These are phyloP conservation scores for Phytophthora crassamura DNA, from an alignment of 352 stramenopile genomes.

Conservation along the genomic window DNA sequence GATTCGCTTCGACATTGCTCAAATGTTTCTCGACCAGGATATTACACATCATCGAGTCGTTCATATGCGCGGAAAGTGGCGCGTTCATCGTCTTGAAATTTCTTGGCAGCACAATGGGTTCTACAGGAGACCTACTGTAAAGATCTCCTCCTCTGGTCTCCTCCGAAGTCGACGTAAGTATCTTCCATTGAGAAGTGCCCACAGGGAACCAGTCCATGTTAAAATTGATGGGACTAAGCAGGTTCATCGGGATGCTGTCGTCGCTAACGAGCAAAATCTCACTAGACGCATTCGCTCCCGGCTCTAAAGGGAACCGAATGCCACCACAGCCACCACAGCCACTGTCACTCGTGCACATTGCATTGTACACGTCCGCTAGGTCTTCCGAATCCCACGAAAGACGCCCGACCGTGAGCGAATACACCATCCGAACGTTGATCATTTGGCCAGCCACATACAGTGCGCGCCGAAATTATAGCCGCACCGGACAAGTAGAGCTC, in stretches of 20 bases:
- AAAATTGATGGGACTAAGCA: constrained; percentile 21
- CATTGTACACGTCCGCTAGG: constrained; percentile 10
- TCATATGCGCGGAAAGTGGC: constrained; percentile 9
- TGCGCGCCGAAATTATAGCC: too few relatives aligned
- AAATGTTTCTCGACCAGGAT: constrained; percentile 3
- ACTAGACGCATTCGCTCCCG: neutral
- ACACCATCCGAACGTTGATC: constrained; percentile 21
- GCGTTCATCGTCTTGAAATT: constrained; percentile 22
- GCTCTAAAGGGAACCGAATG: constrained; percentile 13
- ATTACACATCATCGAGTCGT: neutral
- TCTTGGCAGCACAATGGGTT: constrained; percentile 4
- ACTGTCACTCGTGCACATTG: neutral
- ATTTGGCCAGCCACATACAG: constrained; percentile 8
- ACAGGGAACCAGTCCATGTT: constrained; percentile 5
- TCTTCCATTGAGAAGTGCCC: constrained; percentile 7
- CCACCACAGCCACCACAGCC: constrained; percentile 4
- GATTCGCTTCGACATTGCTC: constrained; percentile 37
- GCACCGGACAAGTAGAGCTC: too few relatives aligned
- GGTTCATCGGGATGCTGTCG: neutral
- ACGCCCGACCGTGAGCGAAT: constrained; percentile 31
- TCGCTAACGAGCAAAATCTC: constrained; percentile 11
- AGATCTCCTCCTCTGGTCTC: constrained; percentile 12
- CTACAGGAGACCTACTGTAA: neutral
- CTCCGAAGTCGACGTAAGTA: constrained; percentile 11
- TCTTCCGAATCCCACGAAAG: constrained; percentile 24